These are phyloP conservation scores for Amphichorda felina DNA, from an alignment of 2,329 filamentous ascomycete genomes.

Conservation along the genomic window DNA sequence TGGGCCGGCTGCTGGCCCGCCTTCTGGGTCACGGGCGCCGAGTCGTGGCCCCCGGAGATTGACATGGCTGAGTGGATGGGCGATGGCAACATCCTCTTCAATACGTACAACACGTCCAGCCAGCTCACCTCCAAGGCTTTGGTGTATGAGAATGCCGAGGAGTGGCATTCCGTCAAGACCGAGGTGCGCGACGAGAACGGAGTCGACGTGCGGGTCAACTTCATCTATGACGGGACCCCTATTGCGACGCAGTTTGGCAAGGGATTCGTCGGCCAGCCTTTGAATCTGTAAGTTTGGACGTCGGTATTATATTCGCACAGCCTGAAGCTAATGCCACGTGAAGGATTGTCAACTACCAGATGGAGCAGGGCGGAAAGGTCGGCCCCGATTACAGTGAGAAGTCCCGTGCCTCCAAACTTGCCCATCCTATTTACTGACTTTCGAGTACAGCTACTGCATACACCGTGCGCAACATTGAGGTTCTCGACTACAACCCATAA, in stretches of 20 bases:
- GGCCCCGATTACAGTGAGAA: no score
- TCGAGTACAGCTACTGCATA: no score
- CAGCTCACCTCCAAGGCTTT: conserved; percentile 34
- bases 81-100: conserved; percentile 41
- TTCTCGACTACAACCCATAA: no score
- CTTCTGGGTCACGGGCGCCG: conserved; percentile 43
- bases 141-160: conserved; percentile 28
- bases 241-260: conserved; percentile 37
- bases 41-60: conserved; percentile 46
- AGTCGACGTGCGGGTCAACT: conserved; percentile 36
- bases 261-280: conserved; percentile 26
- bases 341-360: no score
- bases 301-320: no score
- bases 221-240: conserved; percentile 38
- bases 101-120: conserved; percentile 38
- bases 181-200: conserved; percentile 40
- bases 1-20: conserved; percentile 46
- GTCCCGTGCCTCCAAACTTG: no score
- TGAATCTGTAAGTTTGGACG: conserved; percentile 1
- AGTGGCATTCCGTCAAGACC: conserved; percentile 37
- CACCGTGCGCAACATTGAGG: no score
- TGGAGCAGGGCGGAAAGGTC: no score
- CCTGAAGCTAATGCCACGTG: no score
- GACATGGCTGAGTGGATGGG: conserved; percentile 52
- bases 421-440: no score